Evolutionary conservation across 495 filamentous ascomycete genomes (phyloP).

Genomic region (Talaromyces thailandensis): DNA sequence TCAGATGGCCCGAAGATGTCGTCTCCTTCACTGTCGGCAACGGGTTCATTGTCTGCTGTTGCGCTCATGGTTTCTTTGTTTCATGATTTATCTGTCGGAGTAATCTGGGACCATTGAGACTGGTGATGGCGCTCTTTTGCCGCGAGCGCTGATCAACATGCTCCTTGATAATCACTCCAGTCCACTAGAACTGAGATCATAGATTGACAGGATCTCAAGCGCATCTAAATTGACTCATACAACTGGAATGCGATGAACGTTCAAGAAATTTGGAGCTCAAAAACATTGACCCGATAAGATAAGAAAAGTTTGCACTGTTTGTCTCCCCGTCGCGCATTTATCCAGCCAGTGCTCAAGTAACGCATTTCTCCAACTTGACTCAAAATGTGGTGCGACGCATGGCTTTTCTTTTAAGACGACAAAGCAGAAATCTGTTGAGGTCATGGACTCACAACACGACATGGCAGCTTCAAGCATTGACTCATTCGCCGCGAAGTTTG

Average conservation of each 20-base stretch:
- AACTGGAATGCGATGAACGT: slow-evolving; percentile 1
- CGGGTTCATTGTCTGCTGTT: neutral
- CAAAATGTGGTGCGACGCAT: slow-evolving; percentile 11
- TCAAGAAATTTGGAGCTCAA: neutral
- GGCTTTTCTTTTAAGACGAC: slow-evolving; percentile 23
- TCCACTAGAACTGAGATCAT: neutral
- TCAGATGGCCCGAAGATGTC: neutral
- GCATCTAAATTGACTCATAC: neutral
- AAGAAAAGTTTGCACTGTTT: slow-evolving; percentile 33
- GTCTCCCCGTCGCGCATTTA: slow-evolving; percentile 7
- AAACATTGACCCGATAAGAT: slow-evolving; percentile 18
- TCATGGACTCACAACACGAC: neutral
- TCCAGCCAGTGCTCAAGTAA: neutral
- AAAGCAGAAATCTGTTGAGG: slow-evolving; percentile 9
- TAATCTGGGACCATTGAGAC: neutral
- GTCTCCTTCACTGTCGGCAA: neutral
- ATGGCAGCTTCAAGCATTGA: neutral
- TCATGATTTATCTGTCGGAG: neutral
- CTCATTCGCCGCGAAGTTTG: neutral
- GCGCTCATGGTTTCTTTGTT: slow-evolving; percentile 2
- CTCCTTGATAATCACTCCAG: neutral
- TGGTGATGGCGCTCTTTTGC: neutral
- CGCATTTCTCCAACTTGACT: neutral
- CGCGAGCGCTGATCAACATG: neutral
- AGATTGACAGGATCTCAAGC: neutral